Evolutionary conservation across 768 basidiomycete species (phyloP).

Genomic region (Polyporus arcularius): DNA sequence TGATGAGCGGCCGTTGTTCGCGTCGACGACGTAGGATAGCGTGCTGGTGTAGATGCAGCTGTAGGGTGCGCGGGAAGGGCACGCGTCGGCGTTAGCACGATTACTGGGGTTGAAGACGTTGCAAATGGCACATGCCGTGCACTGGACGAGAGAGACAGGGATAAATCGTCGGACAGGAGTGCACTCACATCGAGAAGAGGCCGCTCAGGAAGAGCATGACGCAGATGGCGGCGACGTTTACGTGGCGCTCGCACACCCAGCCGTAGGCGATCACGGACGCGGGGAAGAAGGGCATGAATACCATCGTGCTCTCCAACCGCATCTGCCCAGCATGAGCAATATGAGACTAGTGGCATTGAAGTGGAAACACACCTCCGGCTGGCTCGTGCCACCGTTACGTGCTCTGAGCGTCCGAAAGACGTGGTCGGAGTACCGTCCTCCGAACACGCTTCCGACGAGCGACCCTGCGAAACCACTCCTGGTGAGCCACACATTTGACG

Average conservation of each 20-base stretch:
- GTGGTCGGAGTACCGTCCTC: constrained; percentile 62
- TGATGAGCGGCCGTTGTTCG: constrained; percentile 79
- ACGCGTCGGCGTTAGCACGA: too few relatives aligned
- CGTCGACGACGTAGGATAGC: constrained; percentile 84
- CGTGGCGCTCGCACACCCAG: constrained; percentile 68
- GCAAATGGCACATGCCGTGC: too few relatives aligned
- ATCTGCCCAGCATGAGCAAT: constrained; percentile 44
- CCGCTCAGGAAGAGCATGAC: constrained; percentile 73
- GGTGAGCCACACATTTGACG: not conserved
- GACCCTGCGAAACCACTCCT: constrained; percentile 40
- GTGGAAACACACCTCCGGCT: constrained; percentile 59
- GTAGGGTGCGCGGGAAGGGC: not conserved
- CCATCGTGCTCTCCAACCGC: constrained; percentile 64
- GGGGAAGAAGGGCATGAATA: constrained; percentile 61
- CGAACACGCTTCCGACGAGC: constrained; percentile 53
- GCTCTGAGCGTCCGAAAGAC: constrained; percentile 44
- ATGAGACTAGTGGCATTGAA: not conserved
- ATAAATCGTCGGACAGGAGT: not conserved
- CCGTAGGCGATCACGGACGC: constrained; percentile 66
- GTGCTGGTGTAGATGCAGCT: constrained; percentile 69
- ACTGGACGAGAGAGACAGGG: not conserved
- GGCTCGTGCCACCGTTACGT: constrained; percentile 45
- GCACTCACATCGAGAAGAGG: constrained; percentile 68
- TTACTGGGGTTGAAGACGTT: too few relatives aligned
- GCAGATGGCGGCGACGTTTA: constrained; percentile 68